Evolutionary conservation across 1,139 yeast species (phyloP).

Genomic region (Taphrina sp.): DNA sequence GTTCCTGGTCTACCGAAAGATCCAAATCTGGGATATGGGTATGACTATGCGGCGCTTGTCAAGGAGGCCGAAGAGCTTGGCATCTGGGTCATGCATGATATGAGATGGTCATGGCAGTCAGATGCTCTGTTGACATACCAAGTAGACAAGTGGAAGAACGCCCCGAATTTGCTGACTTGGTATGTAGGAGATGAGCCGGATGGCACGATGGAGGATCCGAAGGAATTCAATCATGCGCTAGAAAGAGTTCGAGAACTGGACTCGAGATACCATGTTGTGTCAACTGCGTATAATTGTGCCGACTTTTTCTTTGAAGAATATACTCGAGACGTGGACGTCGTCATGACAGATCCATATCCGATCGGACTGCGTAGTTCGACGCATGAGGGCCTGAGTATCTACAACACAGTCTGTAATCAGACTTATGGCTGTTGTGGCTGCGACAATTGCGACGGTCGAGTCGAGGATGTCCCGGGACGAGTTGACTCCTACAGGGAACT

Average conservation of each 20-base stretch:
- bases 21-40: not conserved
- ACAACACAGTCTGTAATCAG: not conserved
- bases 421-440: conserved; percentile 13
- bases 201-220: conserved; percentile 3
- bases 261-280: not conserved
- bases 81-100: conserved; percentile 12
- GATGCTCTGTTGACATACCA: not conserved
- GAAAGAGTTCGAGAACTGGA: not conserved
- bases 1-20: not conserved
- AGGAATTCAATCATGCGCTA: not conserved
- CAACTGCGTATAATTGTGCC: conserved; percentile 1
- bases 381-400: not conserved
- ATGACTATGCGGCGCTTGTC: not conserved
- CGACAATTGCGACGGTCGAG: conserved; percentile 3
- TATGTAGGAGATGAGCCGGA: conserved; percentile 6
- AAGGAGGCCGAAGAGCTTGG: conserved; percentile 1
- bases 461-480: not conserved
- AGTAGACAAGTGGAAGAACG: not conserved
- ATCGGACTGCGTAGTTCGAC: not conserved
- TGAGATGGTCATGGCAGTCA: conserved; percentile 6
- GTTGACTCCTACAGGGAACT: not conserved
- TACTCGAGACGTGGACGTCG: conserved; percentile 1
- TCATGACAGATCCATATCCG: conserved; percentile 15
- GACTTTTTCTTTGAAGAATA: conserved; percentile 1
- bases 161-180: conserved; percentile 5